A percentile compares a stretch with the other conserved stretches of the same genome.
Evolutionary conservation across 345 rosid genomes (phyloP).

Genomic region (Lenwebbia sp.): DNA sequence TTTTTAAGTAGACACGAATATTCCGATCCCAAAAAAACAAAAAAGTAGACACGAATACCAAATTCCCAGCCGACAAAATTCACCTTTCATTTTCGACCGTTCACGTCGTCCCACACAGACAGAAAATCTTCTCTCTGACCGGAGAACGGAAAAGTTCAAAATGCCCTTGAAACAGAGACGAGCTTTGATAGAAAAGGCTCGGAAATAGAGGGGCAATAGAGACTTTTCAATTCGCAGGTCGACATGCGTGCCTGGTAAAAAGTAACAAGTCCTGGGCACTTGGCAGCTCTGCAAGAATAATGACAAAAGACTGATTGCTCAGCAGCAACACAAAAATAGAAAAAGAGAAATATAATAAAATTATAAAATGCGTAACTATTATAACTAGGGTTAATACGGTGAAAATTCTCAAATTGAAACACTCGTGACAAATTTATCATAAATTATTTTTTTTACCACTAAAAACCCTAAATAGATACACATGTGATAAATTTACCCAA

Average conservation of each 20-base stretch:
- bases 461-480: too few relatives aligned
- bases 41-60: not conserved
- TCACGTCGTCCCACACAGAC: not conserved
- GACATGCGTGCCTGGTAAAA: not conserved
- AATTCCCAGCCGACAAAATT: not conserved
- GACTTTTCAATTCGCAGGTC: not conserved
- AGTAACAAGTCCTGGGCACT: not conserved
- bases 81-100: not conserved
- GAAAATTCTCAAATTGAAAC: too few relatives aligned
- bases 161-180: not conserved
- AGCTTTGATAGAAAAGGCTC: not conserved
- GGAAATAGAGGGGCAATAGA: not conserved
- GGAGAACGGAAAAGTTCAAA: not conserved
- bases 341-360: not conserved
- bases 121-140: not conserved
- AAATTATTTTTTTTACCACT: too few relatives aligned
- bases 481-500: too few relatives aligned
- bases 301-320: not conserved
- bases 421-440: too few relatives aligned
- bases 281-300: not conserved
- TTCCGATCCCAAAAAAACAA: too few relatives aligned
- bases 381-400: too few relatives aligned
- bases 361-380: too few relatives aligned
- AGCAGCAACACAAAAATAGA: not conserved
- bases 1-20: not conserved